phyloP scores from a whole-genome alignment of 768 basidiomycete species.

The Vararia minispora region DNA sequence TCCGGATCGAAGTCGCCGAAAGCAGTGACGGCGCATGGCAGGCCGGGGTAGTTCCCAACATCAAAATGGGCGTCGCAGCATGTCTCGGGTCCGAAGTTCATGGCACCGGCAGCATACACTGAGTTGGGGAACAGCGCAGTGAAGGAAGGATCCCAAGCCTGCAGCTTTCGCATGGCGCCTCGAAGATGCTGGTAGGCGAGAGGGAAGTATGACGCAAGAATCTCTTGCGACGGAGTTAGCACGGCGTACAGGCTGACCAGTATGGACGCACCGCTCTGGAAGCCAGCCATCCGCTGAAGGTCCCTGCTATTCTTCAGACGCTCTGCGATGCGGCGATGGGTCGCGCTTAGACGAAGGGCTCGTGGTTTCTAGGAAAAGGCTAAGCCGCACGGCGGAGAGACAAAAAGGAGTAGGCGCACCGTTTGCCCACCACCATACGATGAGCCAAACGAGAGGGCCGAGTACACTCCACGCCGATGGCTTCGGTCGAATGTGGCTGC shows the following conservation, averaged over 20 bases:
- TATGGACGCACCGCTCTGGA: neutral
- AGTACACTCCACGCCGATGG: constrained; percentile 1
- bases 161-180: neutral
- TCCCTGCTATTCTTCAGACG: neutral
- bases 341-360: neutral
- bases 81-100: constrained; percentile 12
- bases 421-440: constrained; percentile 4
- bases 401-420: neutral
- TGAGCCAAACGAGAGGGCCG: neutral
- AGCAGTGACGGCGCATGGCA: constrained; percentile 11
- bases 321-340: neutral
- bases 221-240: neutral
- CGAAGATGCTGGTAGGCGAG: neutral
- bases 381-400: neutral
- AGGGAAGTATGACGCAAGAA: constrained; percentile 1
- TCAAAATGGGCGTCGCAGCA: constrained; percentile 8
- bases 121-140: constrained; percentile 8
- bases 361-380: neutral
- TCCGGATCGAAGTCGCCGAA: constrained; percentile 12
- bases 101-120: constrained; percentile 8
- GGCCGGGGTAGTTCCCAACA: constrained; percentile 3
- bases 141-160: neutral
- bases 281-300: neutral
- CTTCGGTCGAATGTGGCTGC: too few relatives aligned
- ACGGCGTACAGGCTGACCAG: neutral